Conservation (phyloP, 495 filamentous ascomycete species). For the Daldinia bambusicola region DNA sequence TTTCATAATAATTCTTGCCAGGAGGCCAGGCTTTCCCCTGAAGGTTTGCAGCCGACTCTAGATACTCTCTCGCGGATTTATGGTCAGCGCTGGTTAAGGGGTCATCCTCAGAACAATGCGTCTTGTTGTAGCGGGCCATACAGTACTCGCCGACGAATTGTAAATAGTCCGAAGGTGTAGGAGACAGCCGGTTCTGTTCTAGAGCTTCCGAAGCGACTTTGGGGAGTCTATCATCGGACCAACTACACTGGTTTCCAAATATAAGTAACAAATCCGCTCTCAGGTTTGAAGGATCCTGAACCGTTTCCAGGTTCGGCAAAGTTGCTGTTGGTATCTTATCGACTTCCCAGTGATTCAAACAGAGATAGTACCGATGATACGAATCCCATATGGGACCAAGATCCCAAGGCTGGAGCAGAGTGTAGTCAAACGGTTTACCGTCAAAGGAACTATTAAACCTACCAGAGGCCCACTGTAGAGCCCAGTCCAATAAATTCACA, state of each 20-base stretch:
- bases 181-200: slow-evolving; percentile 36
- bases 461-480: slow-evolving; percentile 40
- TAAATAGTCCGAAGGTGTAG: slow-evolving; percentile 40
- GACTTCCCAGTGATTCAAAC: slow-evolving; percentile 43
- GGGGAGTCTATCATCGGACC: slow-evolving; percentile 44
- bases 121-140: slow-evolving; percentile 37
- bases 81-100: slow-evolving; percentile 34
- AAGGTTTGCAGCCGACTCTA: slow-evolving; percentile 40
- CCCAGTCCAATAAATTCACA: slow-evolving; percentile 42
- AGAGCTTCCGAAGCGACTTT: slow-evolving; percentile 37
- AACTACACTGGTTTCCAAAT: slow-evolving; percentile 45
- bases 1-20: slow-evolving; percentile 49
- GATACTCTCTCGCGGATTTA: slow-evolving; percentile 42
- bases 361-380: slow-evolving; percentile 48
- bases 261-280: slow-evolving; percentile 47
- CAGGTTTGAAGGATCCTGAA: slow-evolving; percentile 41
- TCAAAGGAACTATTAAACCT: slow-evolving; percentile 46
- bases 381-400: slow-evolving; percentile 41
- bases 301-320: slow-evolving; percentile 36
- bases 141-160: slow-evolving; percentile 45
- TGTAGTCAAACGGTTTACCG: slow-evolving; percentile 47
- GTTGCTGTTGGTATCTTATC: slow-evolving; percentile 42
- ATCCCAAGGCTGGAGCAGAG: slow-evolving; percentile 47
- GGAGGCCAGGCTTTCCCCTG: slow-evolving; percentile 44
- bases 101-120: slow-evolving; percentile 25